phyloP scores from a whole-genome alignment of 495 filamentous ascomycete genomes.

The Aspergillus conjunctus region DNA sequence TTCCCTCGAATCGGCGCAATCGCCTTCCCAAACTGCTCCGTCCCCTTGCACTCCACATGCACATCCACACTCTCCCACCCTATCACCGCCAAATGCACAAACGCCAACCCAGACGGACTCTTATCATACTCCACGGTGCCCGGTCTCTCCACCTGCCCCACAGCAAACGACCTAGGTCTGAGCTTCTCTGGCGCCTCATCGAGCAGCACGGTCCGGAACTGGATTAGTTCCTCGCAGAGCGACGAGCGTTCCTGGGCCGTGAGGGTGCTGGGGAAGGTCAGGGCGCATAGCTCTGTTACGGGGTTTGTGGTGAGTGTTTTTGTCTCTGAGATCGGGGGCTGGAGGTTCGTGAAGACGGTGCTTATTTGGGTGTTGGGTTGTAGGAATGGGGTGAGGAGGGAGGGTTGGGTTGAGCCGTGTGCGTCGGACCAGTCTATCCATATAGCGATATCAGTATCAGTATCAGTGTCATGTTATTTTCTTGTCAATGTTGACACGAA shows the following conservation, averaged over 20 bases:
- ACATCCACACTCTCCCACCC: slow-evolving; percentile 60
- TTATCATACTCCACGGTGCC: slow-evolving; percentile 40
- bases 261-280: slow-evolving; percentile 36
- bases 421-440: slow-evolving; percentile 44
- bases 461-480: slow-evolving; percentile 9
- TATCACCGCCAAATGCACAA: slow-evolving; percentile 40
- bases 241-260: slow-evolving; percentile 24
- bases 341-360: slow-evolving; percentile 38
- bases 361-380: slow-evolving; percentile 24
- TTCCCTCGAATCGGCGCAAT: slow-evolving; percentile 44
- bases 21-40: slow-evolving; percentile 44
- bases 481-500: not conserved
- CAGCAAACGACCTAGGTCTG: slow-evolving; percentile 43
- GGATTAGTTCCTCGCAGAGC: slow-evolving; percentile 32
- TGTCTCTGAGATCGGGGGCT: slow-evolving; percentile 33
- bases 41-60: slow-evolving; percentile 50
- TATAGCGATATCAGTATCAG: not conserved
- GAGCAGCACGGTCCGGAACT: slow-evolving; percentile 39
- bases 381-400: slow-evolving; percentile 32
- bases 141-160: slow-evolving; percentile 47
- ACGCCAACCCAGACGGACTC: slow-evolving; percentile 40
- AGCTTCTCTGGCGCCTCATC: slow-evolving; percentile 35
- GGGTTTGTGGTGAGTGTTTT: slow-evolving; percentile 41
- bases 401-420: slow-evolving; percentile 27
- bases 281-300: slow-evolving; percentile 41